Evolutionary conservation across 2,329 filamentous ascomycete genomes (phyloP), one percentile per base, ranked within the genome.

Genomic region (Phaeosphaeriaceae sp.): DNA sequence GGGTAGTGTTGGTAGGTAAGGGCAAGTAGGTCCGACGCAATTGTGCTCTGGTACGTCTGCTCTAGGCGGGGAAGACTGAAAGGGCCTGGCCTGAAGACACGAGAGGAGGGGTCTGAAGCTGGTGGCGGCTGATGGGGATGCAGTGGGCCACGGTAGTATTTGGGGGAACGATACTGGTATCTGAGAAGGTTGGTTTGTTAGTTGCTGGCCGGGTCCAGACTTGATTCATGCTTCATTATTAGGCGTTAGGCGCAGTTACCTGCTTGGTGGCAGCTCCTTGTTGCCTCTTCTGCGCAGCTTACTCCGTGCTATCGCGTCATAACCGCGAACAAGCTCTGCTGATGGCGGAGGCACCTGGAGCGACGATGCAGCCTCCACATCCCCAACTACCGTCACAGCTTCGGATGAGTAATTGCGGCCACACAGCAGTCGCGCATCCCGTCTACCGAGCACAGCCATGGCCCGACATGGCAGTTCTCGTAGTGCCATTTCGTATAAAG

Each of bases 151-250:
- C 93, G 90, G 75, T 96, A 87, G 82, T 92, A 99, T 78, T 93
- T 94, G 56, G 94, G 94, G 42, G 93, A 88, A 58, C 92, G 91
- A 76, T 89, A 97, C 76, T 96, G 90, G 78, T 97, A 99, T 82
- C 93, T 96, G 54, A 3, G 15, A 12, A 16, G 28, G 8, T 8
- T 13, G 2, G 32, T 34, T 9, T 11, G 26, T 32, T n/a, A 33
- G 39, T 28, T 18, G 41, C 7, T 36, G 41, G 15, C 15, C 21
- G 61, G 39, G 51, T 46, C 18, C 5, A 4, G 26, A 11, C 7
- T 16, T 21, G 16, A n/a, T n/a, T n/a, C n/a, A n/a, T n/a, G n/a
- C n/a, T n/a, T n/a, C n/a, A n/a, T n/a, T n/a, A n/a, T n/a, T n/a
- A n/a, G n/a, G n/a, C n/a, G n/a, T 17, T 7, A 32, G 43, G 12